These are phyloP conservation scores for Postia placenta DNA, from an alignment of 768 basidiomycete species.

Conservation along the genomic window DNA sequence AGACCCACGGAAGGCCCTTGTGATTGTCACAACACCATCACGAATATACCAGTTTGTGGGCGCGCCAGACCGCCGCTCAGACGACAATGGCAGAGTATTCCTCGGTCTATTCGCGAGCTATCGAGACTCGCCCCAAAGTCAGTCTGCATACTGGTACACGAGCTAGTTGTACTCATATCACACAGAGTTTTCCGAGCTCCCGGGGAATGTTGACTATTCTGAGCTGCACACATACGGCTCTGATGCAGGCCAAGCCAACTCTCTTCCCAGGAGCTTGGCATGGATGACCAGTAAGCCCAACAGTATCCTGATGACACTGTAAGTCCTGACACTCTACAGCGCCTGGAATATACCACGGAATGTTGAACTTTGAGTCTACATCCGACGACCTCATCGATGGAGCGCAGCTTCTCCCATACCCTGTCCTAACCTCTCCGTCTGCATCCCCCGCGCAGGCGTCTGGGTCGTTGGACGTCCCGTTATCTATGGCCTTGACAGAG, in stretches of 20 bases:
- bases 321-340: constrained; percentile 34
- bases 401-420: constrained; percentile 77
- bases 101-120: constrained; percentile 68
- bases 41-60: constrained; percentile 91
- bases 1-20: constrained; percentile 57
- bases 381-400: constrained; percentile 74
- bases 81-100: constrained; percentile 75
- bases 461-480: constrained; percentile 40
- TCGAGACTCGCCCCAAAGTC: constrained; percentile 77
- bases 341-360: constrained; percentile 85
- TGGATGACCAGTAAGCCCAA: constrained; percentile 79
- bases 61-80: constrained; percentile 53
- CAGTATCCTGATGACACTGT: neutral
- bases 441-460: constrained; percentile 23
- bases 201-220: constrained; percentile 68
- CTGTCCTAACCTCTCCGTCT: constrained; percentile 32
- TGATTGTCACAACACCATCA: constrained; percentile 79
- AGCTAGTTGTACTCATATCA: constrained; percentile 18
- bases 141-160: constrained; percentile 18
- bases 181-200: constrained; percentile 86
- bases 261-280: constrained; percentile 69
- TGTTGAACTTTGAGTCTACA: constrained; percentile 60
- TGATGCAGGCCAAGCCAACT: constrained; percentile 61
- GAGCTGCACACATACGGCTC: constrained; percentile 78
- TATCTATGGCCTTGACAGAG: constrained; percentile 80